Conservation (phyloP, 1,139 yeast genomes). For the Hanseniaspora uvarum region DNA sequence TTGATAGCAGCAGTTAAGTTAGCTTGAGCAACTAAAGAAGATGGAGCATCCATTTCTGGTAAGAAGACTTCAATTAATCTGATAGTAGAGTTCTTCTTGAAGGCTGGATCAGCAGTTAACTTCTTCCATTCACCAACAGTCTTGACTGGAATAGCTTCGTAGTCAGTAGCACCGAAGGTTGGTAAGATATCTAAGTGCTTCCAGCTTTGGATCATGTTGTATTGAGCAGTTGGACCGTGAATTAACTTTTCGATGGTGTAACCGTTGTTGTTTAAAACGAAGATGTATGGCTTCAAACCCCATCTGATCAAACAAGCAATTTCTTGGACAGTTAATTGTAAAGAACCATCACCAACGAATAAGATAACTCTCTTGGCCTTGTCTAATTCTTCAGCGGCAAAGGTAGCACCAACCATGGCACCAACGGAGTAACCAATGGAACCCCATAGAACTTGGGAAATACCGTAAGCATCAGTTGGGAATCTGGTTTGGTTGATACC, state of each 20-base stretch:
- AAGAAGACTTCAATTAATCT: slow-evolving; percentile 72
- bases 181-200: slow-evolving; percentile 59
- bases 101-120: slow-evolving; percentile 44
- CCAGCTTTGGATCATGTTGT: slow-evolving; percentile 80
- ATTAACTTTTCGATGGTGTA: slow-evolving; percentile 83
- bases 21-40: slow-evolving; percentile 62
- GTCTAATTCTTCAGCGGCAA: slow-evolving; percentile 70
- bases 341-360: slow-evolving; percentile 84
- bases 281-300: slow-evolving; percentile 69
- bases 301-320: slow-evolving; percentile 75
- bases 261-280: slow-evolving; percentile 76
- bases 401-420: slow-evolving; percentile 72
- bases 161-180: slow-evolving; percentile 57
- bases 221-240: slow-evolving; percentile 66
- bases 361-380: slow-evolving; percentile 62
- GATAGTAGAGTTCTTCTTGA: slow-evolving; percentile 50
- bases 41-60: slow-evolving; percentile 75
- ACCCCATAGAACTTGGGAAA: slow-evolving; percentile 85
- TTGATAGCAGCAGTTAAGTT: slow-evolving; percentile 64
- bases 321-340: slow-evolving; percentile 80
- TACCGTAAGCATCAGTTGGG: slow-evolving; percentile 65
- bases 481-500: slow-evolving; percentile 72
- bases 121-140: slow-evolving; percentile 59
- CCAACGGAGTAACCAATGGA: slow-evolving; percentile 85
- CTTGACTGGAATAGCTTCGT: slow-evolving; percentile 42